Conservation (phyloP, 2,329 filamentous ascomycete species). For the Phyllosticta ampelicida region DNA sequence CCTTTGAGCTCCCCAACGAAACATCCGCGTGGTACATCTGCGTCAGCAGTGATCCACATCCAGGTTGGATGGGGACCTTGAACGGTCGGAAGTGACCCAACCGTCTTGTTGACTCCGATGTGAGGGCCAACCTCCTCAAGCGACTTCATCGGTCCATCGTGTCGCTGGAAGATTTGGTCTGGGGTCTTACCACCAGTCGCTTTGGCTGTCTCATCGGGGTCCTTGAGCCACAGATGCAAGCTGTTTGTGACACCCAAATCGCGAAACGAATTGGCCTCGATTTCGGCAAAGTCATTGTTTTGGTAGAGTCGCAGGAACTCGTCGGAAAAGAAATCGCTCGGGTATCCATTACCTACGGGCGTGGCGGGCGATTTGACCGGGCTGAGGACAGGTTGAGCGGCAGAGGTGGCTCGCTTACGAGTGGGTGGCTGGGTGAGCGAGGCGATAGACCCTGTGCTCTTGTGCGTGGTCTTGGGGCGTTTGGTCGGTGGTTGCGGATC, state of each 20-base stretch:
- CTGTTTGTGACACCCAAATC: slow-evolving; percentile 64
- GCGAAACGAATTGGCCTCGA: slow-evolving; percentile 66
- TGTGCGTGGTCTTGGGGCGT: slow-evolving; percentile 73
- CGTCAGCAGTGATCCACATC: slow-evolving; percentile 52
- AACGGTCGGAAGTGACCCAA: slow-evolving; percentile 38
- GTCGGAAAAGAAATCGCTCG: slow-evolving; percentile 58
- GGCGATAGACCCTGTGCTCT: slow-evolving; percentile 62
- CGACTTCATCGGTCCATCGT: slow-evolving; percentile 44
- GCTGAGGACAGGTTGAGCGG: slow-evolving; percentile 26
- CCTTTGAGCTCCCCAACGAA: slow-evolving; percentile 64
- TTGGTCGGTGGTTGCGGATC: slow-evolving; percentile 57
- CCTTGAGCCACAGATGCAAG: slow-evolving; percentile 67
- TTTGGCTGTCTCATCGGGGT: slow-evolving; percentile 55
- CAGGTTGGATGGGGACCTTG: slow-evolving; percentile 55
- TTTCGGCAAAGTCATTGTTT: slow-evolving; percentile 43
- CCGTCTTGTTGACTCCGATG: slow-evolving; percentile 42
- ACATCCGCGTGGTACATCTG: slow-evolving; percentile 39
- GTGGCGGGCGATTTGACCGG: slow-evolving; percentile 66
- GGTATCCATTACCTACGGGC: slow-evolving; percentile 46
- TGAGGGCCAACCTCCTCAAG: slow-evolving; percentile 41
- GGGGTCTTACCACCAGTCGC: slow-evolving; percentile 53
- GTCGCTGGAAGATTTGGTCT: slow-evolving; percentile 60
- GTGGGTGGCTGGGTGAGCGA: slow-evolving; percentile 55
- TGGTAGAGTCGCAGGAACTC: slow-evolving; percentile 69
- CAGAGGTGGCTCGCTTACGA: slow-evolving; percentile 51